Conservation (phyloP, 2,329 filamentous ascomycete species). For the Monilinia vaccinii-corymbosi region DNA sequence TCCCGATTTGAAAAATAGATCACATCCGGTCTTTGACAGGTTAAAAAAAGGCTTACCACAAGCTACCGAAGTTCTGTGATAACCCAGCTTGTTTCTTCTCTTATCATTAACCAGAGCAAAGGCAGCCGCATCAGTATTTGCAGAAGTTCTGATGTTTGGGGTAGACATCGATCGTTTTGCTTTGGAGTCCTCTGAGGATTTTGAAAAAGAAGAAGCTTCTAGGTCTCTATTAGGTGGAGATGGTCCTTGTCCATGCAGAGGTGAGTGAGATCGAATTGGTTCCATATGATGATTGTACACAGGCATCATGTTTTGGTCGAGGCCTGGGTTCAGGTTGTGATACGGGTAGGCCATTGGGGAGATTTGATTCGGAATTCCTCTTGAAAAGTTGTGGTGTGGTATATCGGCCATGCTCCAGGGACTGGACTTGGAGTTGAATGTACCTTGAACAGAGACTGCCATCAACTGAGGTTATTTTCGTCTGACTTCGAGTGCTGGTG, state of each 20-base stretch:
- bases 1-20: conserved; percentile 5
- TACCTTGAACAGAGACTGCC: conserved; percentile 28
- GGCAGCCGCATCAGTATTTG: conserved; percentile 28
- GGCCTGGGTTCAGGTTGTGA: conserved; percentile 19
- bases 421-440: conserved; percentile 24
- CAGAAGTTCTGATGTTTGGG: conserved; percentile 37
- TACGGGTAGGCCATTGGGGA: conserved; percentile 27
- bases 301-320: conserved; percentile 25
- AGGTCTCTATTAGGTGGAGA: conserved; percentile 19
- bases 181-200: conserved; percentile 22
- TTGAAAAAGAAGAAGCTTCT: conserved; percentile 8
- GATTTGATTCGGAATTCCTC: conserved; percentile 18
- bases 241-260: conserved; percentile 15
- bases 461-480: conserved; percentile 25
- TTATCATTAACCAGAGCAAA: conserved; percentile 44
- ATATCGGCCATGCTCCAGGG: conserved; percentile 27
- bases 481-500: neutral
- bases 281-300: conserved; percentile 24
- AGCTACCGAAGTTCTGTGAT: conserved; percentile 89
- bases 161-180: conserved; percentile 42
- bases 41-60: conserved; percentile 62
- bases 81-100: conserved; percentile 84
- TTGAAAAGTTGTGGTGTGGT: conserved; percentile 19
- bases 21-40: conserved; percentile 7
- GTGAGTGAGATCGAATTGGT: conserved; percentile 16